phyloP scores from a whole-genome alignment of 1,139 yeast species.

The Geotrichum macrosporum region DNA sequence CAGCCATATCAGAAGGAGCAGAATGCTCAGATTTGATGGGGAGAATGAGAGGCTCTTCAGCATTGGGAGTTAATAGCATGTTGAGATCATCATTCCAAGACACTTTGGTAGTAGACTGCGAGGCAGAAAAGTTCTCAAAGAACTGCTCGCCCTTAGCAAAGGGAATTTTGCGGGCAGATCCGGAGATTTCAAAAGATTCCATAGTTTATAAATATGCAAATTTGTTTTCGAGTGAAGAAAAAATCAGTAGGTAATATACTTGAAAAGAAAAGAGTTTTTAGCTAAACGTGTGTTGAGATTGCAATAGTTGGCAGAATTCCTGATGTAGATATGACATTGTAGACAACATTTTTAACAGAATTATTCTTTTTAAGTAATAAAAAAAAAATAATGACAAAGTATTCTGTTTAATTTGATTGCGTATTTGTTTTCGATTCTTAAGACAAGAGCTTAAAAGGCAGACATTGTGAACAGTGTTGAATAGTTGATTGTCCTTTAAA shows the following conservation, averaged over 20 bases:
- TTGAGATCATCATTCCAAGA: slow-evolving; percentile 11
- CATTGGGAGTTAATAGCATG: slow-evolving; percentile 16
- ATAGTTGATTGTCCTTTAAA: not conserved
- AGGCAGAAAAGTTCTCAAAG: slow-evolving; percentile 15
- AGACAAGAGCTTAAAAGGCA: slow-evolving; percentile 7
- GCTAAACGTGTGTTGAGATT: slow-evolving; percentile 7
- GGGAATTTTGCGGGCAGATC: slow-evolving; percentile 3
- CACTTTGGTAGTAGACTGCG: not conserved
- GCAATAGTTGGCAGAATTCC: not conserved
- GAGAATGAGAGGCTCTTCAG: slow-evolving; percentile 11
- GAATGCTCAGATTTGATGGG: slow-evolving; percentile 5
- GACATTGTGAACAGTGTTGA: slow-evolving; percentile 6
- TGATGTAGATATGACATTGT: slow-evolving; percentile 3
- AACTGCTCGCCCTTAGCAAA: slow-evolving; percentile 15
- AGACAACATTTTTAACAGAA: slow-evolving; percentile 6
- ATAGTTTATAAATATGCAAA: not conserved
- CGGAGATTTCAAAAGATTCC: slow-evolving; percentile 1
- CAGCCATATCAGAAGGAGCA: not conserved
- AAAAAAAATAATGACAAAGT: not conserved
- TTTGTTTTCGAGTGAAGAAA: not conserved
- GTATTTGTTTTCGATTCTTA: not conserved
- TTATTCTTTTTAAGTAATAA: slow-evolving; percentile 3
- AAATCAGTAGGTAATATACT: not conserved
- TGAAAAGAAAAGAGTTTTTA: not conserved
- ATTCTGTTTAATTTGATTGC: not conserved